Evolutionary conservation across 179 eudicot genomes (phyloP).

Genomic region (Spinacia oleracea): DNA sequence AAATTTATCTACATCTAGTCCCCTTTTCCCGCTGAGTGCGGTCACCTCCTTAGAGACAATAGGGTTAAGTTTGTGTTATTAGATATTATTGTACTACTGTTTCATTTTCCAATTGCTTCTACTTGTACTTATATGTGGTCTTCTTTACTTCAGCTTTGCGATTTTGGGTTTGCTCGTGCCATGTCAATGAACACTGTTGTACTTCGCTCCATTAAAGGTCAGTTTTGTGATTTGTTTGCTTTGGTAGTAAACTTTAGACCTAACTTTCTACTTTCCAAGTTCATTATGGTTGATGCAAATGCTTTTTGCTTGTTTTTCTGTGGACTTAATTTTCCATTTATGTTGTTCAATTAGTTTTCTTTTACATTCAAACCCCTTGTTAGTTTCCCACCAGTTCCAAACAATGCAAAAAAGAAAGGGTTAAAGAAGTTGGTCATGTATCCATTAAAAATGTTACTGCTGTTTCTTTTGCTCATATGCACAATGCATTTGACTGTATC

Average conservation of each 20-base stretch:
- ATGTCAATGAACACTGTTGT: constrained; percentile 98
- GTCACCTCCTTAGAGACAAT: not conserved
- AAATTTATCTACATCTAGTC: not conserved
- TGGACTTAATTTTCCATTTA: not conserved
- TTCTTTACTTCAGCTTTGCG: constrained; percentile 78
- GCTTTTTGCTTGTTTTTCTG: constrained; percentile 1
- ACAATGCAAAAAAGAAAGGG: not conserved
- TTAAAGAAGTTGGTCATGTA: not conserved
- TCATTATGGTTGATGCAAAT: not conserved
- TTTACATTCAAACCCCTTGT: not conserved
- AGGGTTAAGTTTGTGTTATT: not conserved
- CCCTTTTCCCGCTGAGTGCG: not conserved
- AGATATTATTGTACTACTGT: not conserved
- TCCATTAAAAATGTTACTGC: not conserved
- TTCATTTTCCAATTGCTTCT: not conserved
- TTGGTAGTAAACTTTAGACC: not conserved
- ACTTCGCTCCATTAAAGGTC: constrained; percentile 97
- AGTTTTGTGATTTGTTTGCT: constrained; percentile 13
- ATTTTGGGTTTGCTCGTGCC: constrained; percentile 98
- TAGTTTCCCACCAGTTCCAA: not conserved
- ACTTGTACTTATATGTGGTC: constrained; percentile 1
- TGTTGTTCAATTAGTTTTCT: not conserved
- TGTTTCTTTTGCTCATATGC: constrained; percentile 1
- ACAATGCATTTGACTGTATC: constrained; percentile 19
- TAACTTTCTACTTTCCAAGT: not conserved